Base-by-base conservation (phyloP, 805 yeast species). In the Cyberlindnera xylosilytica region DNA sequence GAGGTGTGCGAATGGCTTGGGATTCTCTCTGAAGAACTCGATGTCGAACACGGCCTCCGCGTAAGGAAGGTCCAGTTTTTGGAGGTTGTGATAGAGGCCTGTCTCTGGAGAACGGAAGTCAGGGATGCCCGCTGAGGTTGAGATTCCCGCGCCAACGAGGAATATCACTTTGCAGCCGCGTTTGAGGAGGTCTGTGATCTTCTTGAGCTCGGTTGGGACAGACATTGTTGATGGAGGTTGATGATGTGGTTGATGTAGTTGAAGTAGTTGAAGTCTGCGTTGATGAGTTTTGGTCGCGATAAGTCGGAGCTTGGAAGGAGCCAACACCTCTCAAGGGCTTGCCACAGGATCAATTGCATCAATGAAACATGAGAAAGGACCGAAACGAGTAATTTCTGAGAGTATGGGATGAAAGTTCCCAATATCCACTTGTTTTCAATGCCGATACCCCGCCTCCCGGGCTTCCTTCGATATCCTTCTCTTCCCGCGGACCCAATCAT, bases 31-130 rank as follows among this genome's bases (percentile, higher is more conserved):
- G 63, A 88, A 87, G 60, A 77, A 91, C 16, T 82, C 90, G 32
- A 91, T 82, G 58, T 90, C 97, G 60, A 91, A 91, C 1, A 91
- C 97, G 0, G 97, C 97, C 59, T 91, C 99, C 1, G 97, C 93
- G 60, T 78, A 89, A 6, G 98, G 98, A 37, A 91, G 67, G 27
- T 86, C 73, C 29, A 90, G 69, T 49, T 78, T 72, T 17, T 83
- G 72, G 39, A 91, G 68, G 59, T 91, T 91, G 49, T 89, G 78
- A 56, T 91, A 91, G 6, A 91, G 72, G 0, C 95, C 95, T 1
- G 98, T 91, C 33, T 79, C 76, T 1, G 97, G 97, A 16, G 95
- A 81, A 52, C 98, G 71, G 61, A 91, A 91, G 61, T 91, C 99
- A 0, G 98, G 99, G 35, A 90, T 91, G 0, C 98, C 99, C 36